Base-by-base conservation (phyloP, 768 basidiomycete species). In the Boletus subparvulus region DNA sequence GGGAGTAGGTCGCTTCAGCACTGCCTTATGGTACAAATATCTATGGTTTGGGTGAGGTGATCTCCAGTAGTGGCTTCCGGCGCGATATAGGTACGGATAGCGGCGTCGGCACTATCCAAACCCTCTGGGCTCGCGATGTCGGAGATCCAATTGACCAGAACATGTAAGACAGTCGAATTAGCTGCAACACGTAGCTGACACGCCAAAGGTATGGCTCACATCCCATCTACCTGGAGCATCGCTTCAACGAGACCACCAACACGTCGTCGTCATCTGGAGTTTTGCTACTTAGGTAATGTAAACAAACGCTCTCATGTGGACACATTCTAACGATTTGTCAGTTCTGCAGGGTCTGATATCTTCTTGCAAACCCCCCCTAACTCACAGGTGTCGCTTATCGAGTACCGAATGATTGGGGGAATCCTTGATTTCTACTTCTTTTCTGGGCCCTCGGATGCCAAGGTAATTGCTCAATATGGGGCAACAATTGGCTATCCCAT, bases 361-460 rank as follows among this genome's bases (percentile, higher is more conserved):
- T 71, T 90, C 40, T 78, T 92, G 47, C 74, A 80, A 58, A 87
- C 82, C 6, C 90, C 83, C 32, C 77, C 77, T 8, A 69, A 63
- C 26, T 80, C 84, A 1, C 71, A 74, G n/a, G 74, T 76, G 12
- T 88, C 87, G 1, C 73, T 88, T 4, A 76, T 92, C 24, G 78
- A 92, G 61, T 93, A 92, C 65, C 78, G 90, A 45, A 74, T 84
- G 67, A 73, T 92, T 45, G 90, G 90, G 6, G 90, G 90, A 17
- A 84, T 84, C 0, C 73, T 92, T 33, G 87, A 91, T 70, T 83
- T 92, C 60, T 91, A 90, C 75, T 90, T 88, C 73, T 80, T 91
- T 66, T 81, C 83, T 17, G 86, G 86, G 0, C 56, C 83, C 21
- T 46, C 63, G 19, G 66, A 84, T 26, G 73, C 74, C 44, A 69